A percentile compares a stretch with the other conserved stretches of the same genome.
Conservation (phyloP, 2,329 filamentous ascomycete genomes). For the Aureobasidium leucospermi region DNA sequence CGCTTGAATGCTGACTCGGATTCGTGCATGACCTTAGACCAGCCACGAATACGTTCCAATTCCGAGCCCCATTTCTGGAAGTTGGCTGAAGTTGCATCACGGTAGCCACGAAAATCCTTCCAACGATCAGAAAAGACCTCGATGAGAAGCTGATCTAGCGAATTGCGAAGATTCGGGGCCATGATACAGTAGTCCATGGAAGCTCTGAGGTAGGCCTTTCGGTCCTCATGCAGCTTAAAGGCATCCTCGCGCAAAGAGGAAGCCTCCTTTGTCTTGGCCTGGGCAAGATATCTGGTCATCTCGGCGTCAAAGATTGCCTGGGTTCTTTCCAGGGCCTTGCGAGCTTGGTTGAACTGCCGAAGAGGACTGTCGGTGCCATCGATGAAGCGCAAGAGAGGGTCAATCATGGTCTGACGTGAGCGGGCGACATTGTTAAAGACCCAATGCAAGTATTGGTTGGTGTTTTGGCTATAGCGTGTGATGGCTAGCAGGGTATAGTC, state of each 20-base stretch:
- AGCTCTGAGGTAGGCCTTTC: slow-evolving; percentile 82
- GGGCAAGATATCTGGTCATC: slow-evolving; percentile 71
- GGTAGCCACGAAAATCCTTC: slow-evolving; percentile 70
- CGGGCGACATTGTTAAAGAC: slow-evolving; percentile 67
- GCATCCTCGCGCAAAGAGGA: slow-evolving; percentile 89
- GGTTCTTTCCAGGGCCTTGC: slow-evolving; percentile 65
- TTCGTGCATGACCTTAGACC: slow-evolving; percentile 89
- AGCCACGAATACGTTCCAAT: slow-evolving; percentile 86
- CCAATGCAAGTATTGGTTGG: slow-evolving; percentile 79
- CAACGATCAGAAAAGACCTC: slow-evolving; percentile 79
- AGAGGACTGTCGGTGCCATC: slow-evolving; percentile 71
- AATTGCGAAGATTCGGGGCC: slow-evolving; percentile 75
- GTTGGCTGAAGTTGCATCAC: slow-evolving; percentile 55
- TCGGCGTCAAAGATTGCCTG: slow-evolving; percentile 81
- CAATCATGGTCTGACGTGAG: slow-evolving; percentile 68
- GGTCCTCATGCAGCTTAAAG: slow-evolving; percentile 87
- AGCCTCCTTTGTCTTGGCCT: slow-evolving; percentile 89
- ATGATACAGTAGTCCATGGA: slow-evolving; percentile 90
- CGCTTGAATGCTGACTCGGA: slow-evolving; percentile 76
- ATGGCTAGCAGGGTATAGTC: slow-evolving; percentile 89
- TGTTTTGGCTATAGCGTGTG: slow-evolving; percentile 75
- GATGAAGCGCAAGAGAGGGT: slow-evolving; percentile 75
- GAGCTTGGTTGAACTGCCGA: slow-evolving; percentile 76
- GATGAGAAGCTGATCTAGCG: slow-evolving; percentile 80
- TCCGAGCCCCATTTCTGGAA: slow-evolving; percentile 66